Evolutionary conservation across 116 monocot species (phyloP), one percentile per base, ranked within the genome.

Genomic region (Thalassia testudinum): DNA sequence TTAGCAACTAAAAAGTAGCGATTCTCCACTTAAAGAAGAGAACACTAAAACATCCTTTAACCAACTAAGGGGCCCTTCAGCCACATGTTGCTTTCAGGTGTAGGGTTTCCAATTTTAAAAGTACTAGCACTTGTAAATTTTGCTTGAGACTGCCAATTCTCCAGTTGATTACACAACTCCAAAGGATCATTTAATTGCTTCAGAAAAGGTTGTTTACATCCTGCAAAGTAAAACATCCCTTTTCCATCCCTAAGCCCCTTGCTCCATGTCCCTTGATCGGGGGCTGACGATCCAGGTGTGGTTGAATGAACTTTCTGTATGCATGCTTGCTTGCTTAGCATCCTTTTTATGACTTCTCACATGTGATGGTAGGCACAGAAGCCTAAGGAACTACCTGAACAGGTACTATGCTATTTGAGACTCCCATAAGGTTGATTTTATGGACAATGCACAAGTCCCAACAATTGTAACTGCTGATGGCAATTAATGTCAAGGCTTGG

Each of bases 181-280:
- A 58, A 22, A 47, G 64, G 44, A 24, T 75, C 67, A 27, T 51
- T 60, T 54, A 58, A 59, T 27, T 45, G 49, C 1, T 29, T 61
- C 47, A 71, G 49, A 53, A 21, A 62, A 70, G 69, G 68, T 47
- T 68, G 63, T 55, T 72, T 78, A 52, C 62, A 78, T 57, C 75
- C 87, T 44, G 49, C 53, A 57, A 77, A 76, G 73, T 66, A 78
- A 68, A 80, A 78, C 2, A 54, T 78, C 24, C 93, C 93, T 26
- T 44, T 63, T 1, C 93, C 93, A 78, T 93, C 93, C 70, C 87
- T 93, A 27, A 87, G 69, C 23, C 93, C 93, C 48, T 58, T 83
- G 57, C 75, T 87, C 93, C 93, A 93, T 45, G 71, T 87, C 53
- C 93, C 93, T n/a, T n/a, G n/a, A n/a, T n/a, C n/a, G n/a, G n/a